Evolutionary conservation across 2,329 filamentous ascomycete genomes (phyloP), one percentile per base, ranked within the genome.

Genomic region (Talaromyces sp.): DNA sequence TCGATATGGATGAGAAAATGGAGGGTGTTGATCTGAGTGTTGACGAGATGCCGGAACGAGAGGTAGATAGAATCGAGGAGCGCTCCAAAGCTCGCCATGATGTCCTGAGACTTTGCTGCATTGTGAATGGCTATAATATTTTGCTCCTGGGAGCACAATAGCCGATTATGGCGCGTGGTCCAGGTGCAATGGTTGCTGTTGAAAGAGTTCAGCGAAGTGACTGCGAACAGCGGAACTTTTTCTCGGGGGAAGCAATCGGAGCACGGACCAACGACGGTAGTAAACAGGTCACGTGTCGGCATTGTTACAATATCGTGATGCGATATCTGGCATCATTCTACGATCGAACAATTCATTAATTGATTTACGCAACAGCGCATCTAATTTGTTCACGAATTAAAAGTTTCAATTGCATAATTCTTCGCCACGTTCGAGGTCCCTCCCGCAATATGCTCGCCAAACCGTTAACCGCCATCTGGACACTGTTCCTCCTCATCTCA

Each of bases 401-500:
- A 35, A 39, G 16, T 37, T 16, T 11, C 14, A 35, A 31, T 3
- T 7, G 13, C 10, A 27, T 33, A 45, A 19, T 7, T 27, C 11
- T 16, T 22, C 24, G 2, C 27, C 35, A 37, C 35, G 1, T 13
- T 8, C 13, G 11, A 45, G 5, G 11, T 33, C 7, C 5, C 9
- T 31, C 16, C 33, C 4, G 14, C 50, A 62, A 49, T 27, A 78
- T 77, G 75, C 39, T 75, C 16, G 66, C 65, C 60, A 70, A 66
- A 62, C 70, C 68, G 41, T 52, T 73, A n/a, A 70, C 69, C 35
- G 63, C 70, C 56, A 69, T 80, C 3, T 75, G 75, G 68, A 73
- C 74, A 64, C 75, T 92, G 16, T 80, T 90, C 59, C 77, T 92
- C 33, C 74, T 91, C 66, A 80, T 86, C 67, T 78, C 86, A 37